Conservation (phyloP, 148 eudicot genomes). For the Gaultheria prostrata region DNA sequence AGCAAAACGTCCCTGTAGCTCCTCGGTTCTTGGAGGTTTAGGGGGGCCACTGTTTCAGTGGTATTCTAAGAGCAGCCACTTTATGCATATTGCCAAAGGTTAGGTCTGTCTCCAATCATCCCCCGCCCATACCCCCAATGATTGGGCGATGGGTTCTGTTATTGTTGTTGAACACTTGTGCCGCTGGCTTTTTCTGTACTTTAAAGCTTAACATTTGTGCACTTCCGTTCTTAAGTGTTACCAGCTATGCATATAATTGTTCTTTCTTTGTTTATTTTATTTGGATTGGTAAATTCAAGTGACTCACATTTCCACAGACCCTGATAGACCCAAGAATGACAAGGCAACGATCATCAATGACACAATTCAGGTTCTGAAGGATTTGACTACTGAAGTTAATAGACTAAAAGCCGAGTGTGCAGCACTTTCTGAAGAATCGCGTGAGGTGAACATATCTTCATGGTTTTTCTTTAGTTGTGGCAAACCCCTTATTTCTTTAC, state of each 20-base stretch:
- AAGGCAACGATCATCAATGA: constrained; percentile 59
- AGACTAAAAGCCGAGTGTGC: constrained; percentile 55
- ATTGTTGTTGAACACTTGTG: no score
- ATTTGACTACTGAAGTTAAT: constrained; percentile 54
- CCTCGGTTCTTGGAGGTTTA: no score
- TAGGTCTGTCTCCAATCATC: no score
- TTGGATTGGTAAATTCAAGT: constrained; percentile 9
- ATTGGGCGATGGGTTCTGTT: no score
- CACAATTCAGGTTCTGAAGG: constrained; percentile 57
- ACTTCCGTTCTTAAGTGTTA: neutral
- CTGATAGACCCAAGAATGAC: constrained; percentile 66
- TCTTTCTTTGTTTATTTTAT: neutral
- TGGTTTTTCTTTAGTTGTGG: constrained; percentile 16
- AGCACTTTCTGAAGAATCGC: constrained; percentile 54
- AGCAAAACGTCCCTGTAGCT: no score
- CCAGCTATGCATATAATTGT: neutral
- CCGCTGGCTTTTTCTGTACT: neutral
- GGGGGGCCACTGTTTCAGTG: no score
- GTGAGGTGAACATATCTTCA: constrained; percentile 42
- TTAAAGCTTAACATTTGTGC: neutral
- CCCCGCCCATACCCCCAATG: no score
- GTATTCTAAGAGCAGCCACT: no score
- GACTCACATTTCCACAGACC: constrained; percentile 32
- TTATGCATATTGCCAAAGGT: no score
- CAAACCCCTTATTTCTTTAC: constrained; percentile 18